These are phyloP conservation scores for Celoporthe dispersa DNA, from an alignment of 2,329 filamentous ascomycete genomes.

Conservation along the genomic window DNA sequence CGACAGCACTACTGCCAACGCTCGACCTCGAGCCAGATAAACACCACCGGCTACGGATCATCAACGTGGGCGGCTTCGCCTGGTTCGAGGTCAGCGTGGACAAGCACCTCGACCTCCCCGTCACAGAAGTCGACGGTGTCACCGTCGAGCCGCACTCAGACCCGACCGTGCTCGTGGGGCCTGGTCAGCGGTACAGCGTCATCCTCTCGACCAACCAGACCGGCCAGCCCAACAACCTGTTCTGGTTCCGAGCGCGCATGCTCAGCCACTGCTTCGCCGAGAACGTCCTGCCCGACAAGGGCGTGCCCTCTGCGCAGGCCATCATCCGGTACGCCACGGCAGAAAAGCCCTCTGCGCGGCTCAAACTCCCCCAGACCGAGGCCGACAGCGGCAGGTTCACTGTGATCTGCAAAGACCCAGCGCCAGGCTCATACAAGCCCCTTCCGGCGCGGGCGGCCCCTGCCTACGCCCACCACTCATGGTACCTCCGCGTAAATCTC, in stretches of 20 bases:
- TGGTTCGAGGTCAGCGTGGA: constrained; percentile 75
- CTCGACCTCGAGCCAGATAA: constrained; percentile 56
- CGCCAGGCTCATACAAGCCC: constrained; percentile 50
- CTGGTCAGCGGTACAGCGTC: constrained; percentile 73
- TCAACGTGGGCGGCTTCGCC: constrained; percentile 73
- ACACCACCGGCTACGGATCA: constrained; percentile 67
- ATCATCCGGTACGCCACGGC: constrained; percentile 50
- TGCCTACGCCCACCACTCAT: constrained; percentile 52
- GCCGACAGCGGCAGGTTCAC: constrained; percentile 40
- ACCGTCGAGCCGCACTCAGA: constrained; percentile 64
- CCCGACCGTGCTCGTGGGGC: constrained; percentile 66
- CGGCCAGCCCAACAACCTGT: constrained; percentile 48
- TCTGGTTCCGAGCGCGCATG: constrained; percentile 69
- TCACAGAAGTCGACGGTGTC: constrained; percentile 74
- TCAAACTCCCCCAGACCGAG: constrained; percentile 43
- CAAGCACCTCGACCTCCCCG: constrained; percentile 55
- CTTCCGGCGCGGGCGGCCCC: constrained; percentile 48
- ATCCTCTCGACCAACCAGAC: constrained; percentile 64
- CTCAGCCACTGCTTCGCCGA: constrained; percentile 63
- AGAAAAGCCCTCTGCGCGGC: neutral
- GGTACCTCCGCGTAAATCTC: constrained; percentile 61
- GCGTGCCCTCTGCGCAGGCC: constrained; percentile 51
- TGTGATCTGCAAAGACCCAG: constrained; percentile 56
- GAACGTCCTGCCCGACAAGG: constrained; percentile 47
- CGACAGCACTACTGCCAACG: constrained; percentile 42